Base-by-base conservation (phyloP, 1,284 basidiomycete genomes). In the Xerocomus cyaneibrunnescens region DNA sequence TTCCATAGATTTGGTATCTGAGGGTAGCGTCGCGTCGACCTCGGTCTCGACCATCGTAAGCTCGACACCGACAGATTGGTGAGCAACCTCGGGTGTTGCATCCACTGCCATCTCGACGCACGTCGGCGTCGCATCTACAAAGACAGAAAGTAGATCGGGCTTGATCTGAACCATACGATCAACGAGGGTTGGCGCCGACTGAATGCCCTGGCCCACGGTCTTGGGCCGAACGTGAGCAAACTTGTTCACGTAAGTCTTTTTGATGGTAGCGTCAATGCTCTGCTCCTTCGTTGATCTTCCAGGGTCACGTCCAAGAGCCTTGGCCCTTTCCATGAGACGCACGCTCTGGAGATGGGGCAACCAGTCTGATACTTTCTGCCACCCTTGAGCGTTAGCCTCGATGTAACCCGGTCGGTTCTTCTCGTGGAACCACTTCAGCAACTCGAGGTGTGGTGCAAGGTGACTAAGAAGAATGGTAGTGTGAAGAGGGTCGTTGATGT, bases 401-500 rank as follows among this genome's bases (percentile, higher is more conserved):
- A 83, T 73, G 58, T 77, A 83, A 2, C 85, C 85, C 0, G 79
- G 76, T n/a, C 87, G 75, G 58, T 81, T 88, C 68, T 82, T 83
- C 59, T 87, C 85, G 59, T 84, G 80, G 75, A 87, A 88, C 78
- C 78, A 89, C 66, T 83, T 85, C 35, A 90, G 64, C 21, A 67
- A 74, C 59, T 88, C 85, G 38, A 88, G 72, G 60, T 75, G 73
- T 23, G 87, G 87, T n/a, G 83, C 80, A 50, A 90, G 70, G 64
- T 90, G 86, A 67, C 86, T 89, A 52, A 90, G 74, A 47, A 86
- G 75, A 57, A 90, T 83, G 23, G 85, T 75, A 14, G 80, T 75
- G 54, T 83, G 80, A 49, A 90, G 74, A 22, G 84, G 77, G 60
- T 90, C 85, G 51, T 72, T 72, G 54, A 83, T 73, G 77, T 81